Conservation (phyloP, 139 green algal genomes). For the Spirogloea muscicola region DNA sequence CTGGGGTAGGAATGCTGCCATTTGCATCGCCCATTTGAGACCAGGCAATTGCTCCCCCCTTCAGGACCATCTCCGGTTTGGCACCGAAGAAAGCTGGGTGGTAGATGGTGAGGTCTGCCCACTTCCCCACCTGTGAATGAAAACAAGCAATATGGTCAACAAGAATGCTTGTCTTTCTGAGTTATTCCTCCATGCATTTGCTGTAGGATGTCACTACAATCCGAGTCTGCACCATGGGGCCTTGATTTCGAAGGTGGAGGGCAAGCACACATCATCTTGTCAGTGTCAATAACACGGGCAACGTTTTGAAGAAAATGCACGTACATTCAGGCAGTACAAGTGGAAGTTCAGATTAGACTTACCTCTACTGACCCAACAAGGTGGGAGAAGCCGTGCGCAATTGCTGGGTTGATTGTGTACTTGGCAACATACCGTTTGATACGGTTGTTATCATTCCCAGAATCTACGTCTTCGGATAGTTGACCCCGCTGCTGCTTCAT, state of each 20-base stretch:
- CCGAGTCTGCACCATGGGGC: too few relatives aligned
- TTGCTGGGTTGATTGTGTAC: constrained; percentile 52
- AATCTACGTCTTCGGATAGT: constrained; percentile 20
- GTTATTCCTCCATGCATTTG: too few relatives aligned
- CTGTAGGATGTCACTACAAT: too few relatives aligned
- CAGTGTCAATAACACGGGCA: too few relatives aligned
- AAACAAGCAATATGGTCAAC: too few relatives aligned
- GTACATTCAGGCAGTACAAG: too few relatives aligned
- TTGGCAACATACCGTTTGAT: constrained; percentile 51
- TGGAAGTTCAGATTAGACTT: too few relatives aligned
- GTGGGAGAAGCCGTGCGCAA: constrained; percentile 48
- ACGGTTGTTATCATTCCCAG: constrained; percentile 46
- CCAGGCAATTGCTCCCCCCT: constrained; percentile 43
- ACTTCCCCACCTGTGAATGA: constrained; percentile 44
- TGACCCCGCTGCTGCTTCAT: constrained; percentile 47
- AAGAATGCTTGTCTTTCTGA: too few relatives aligned
- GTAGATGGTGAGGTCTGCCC: constrained; percentile 48
- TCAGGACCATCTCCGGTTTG: constrained; percentile 51
- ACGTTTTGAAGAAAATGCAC: too few relatives aligned
- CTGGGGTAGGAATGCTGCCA: constrained; percentile 45
- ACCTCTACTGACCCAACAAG: constrained; percentile 46
- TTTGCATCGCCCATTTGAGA: constrained; percentile 53
- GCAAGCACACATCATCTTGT: too few relatives aligned
- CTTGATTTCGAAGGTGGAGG: too few relatives aligned
- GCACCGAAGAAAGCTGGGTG: constrained; percentile 47